Conservation (phyloP, 257 asterid species). For the Fraxinus quadrangulata region DNA sequence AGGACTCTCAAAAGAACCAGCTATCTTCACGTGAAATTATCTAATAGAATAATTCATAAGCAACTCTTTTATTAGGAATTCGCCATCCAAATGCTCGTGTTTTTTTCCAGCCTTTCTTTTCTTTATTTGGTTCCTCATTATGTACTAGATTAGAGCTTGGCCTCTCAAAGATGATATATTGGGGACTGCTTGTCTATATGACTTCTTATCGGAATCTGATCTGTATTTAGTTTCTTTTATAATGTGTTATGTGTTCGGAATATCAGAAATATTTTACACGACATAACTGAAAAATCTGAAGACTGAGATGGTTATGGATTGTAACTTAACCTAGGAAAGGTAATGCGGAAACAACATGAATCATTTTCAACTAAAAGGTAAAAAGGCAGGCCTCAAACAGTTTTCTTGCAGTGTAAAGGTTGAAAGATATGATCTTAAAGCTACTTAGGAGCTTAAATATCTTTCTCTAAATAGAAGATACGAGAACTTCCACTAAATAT, state of each 20-base stretch:
- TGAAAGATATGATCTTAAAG: not conserved
- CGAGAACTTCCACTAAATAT: not conserved
- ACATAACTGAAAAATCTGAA: not conserved
- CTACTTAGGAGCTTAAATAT: not conserved
- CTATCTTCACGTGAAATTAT: too few species aligned
- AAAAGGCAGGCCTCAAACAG: not conserved
- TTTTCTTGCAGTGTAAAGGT: not conserved
- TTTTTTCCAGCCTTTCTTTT: not conserved
- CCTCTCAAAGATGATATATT: not conserved
- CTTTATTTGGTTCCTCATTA: not conserved
- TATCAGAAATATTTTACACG: too few species aligned
- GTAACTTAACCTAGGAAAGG: not conserved
- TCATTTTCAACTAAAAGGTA: not conserved
- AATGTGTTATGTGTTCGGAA: not conserved
- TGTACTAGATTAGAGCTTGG: not conserved
- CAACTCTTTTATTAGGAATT: too few species aligned
- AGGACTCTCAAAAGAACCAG: too few species aligned
- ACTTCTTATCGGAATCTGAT: not conserved
- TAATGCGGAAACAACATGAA: not conserved
- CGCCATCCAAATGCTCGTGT: not conserved
- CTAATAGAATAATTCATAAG: too few species aligned
- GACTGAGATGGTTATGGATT: not conserved
- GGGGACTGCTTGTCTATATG: not conserved
- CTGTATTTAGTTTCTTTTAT: not conserved
- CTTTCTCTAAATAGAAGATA: not conserved